A percentile compares a stretch with the other conserved stretches of the same genome.
Evolutionary conservation across 768 basidiomycete genomes (phyloP).

Genomic region (Mycena crocata): DNA sequence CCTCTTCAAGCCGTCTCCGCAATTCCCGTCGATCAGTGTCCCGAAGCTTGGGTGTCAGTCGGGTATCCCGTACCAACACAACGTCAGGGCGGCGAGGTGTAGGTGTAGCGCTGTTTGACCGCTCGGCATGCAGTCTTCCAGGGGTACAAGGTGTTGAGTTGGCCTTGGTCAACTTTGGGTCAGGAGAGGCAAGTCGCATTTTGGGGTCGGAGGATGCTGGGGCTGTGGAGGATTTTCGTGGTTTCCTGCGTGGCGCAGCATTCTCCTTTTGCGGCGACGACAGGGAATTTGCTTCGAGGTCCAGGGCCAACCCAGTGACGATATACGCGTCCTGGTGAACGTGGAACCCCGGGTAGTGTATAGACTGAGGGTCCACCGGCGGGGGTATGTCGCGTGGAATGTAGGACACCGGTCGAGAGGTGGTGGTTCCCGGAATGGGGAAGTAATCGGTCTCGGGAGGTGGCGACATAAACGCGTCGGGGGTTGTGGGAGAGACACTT

Average conservation of each 20-base stretch:
- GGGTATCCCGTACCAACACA: conserved; percentile 31
- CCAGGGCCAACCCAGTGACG: conserved; percentile 26
- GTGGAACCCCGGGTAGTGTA: conserved; percentile 76
- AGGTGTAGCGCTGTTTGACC: conserved; percentile 35
- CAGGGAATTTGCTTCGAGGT: conserved; percentile 6
- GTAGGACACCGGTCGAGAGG: conserved; percentile 33
- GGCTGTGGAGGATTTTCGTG: conserved; percentile 52
- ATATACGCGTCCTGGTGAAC: conserved; percentile 64
- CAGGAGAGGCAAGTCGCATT: conserved; percentile 37
- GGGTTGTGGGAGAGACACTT: conserved; percentile 14
- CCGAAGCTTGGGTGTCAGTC: conserved; percentile 37
- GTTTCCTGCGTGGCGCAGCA: conserved; percentile 57
- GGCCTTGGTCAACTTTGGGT: conserved; percentile 35
- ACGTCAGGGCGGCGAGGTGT: conserved; percentile 42
- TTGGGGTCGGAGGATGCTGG: conserved; percentile 34
- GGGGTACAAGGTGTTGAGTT: conserved; percentile 43
- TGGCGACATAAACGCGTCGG: conserved; percentile 21
- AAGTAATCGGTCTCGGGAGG: conserved; percentile 35
- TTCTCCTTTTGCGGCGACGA: conserved; percentile 57
- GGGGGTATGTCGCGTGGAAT: conserved; percentile 54
- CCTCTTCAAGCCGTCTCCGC: conserved; percentile 48
- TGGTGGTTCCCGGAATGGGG: conserved; percentile 27
- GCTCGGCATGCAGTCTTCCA: conserved; percentile 31
- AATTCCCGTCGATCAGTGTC: conserved; percentile 41
- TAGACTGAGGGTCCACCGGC: conserved; percentile 61